Evolutionary conservation across 495 filamentous ascomycete genomes (phyloP).

Genomic region (Staphylotrichum longicolle): DNA sequence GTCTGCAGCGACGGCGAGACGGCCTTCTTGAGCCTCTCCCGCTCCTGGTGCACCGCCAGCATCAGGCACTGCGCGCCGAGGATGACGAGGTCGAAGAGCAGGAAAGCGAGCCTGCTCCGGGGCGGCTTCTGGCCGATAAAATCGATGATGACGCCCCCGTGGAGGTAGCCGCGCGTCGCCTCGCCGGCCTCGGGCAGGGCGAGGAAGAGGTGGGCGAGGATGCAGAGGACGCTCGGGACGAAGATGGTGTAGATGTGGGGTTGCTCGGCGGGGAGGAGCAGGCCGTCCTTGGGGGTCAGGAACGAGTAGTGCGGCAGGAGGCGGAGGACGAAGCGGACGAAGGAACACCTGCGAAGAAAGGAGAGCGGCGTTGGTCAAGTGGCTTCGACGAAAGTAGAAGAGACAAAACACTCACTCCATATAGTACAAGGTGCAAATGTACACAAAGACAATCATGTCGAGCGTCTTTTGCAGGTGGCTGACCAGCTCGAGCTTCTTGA

Average conservation of each 20-base stretch:
- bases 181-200: constrained; percentile 66
- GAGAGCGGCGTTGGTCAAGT: constrained; percentile 1
- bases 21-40: constrained; percentile 53
- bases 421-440: constrained; percentile 82
- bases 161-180: constrained; percentile 73
- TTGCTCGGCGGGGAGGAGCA: constrained; percentile 60
- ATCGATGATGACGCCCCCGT: constrained; percentile 79
- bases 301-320: constrained; percentile 69
- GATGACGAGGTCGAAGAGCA: constrained; percentile 64
- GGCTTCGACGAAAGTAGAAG: not conserved
- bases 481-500: constrained; percentile 63
- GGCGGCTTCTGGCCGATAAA: constrained; percentile 84
- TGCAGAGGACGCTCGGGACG: constrained; percentile 67
- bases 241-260: constrained; percentile 71
- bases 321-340: constrained; percentile 68
- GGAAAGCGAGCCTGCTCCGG: constrained; percentile 60
- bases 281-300: constrained; percentile 71
- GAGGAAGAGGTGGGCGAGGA: constrained; percentile 65
- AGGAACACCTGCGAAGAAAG: constrained; percentile 62
- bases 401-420: constrained; percentile 66
- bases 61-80: constrained; percentile 69
- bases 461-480: constrained; percentile 68
- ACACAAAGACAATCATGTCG: constrained; percentile 76
- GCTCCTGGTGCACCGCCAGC: constrained; percentile 69
- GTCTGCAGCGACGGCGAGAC: constrained; percentile 35